Conservation (phyloP, 1,284 basidiomycete genomes). For the Cerioporus squamosus region DNA sequence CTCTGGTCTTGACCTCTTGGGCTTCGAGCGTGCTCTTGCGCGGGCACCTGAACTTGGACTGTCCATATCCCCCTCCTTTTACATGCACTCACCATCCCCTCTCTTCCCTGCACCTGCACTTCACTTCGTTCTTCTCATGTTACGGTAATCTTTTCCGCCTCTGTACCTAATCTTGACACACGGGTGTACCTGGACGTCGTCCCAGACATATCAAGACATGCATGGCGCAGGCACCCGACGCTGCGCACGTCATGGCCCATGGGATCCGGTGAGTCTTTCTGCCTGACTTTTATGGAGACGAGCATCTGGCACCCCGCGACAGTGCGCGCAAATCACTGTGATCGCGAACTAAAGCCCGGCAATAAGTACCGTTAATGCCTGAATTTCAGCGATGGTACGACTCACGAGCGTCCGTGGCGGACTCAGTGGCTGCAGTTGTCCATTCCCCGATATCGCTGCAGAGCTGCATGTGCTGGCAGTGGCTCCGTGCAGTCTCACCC, state of each 20-base stretch:
- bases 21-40: neutral
- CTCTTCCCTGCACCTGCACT: neutral
- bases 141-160: conserved; percentile 2
- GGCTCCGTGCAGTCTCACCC: neutral
- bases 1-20: neutral
- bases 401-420: neutral
- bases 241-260: too few species aligned
- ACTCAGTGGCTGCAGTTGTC: neutral
- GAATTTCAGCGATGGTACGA: neutral
- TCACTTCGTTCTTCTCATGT: conserved; percentile 4
- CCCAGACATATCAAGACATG: neutral
- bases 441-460: neutral
- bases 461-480: too few species aligned
- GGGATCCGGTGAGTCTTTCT: too few species aligned
- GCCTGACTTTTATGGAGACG: neutral
- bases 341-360: neutral
- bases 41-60: conserved; percentile 5
- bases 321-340: neutral
- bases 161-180: conserved; percentile 25
- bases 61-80: conserved; percentile 12
- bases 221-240: too few species aligned
- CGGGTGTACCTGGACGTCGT: conserved; percentile 1
- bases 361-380: too few species aligned
- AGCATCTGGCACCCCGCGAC: neutral
- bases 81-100: neutral